Evolutionary conservation across 768 basidiomycete genomes (phyloP).

Genomic region (Boletus rex-veris): DNA sequence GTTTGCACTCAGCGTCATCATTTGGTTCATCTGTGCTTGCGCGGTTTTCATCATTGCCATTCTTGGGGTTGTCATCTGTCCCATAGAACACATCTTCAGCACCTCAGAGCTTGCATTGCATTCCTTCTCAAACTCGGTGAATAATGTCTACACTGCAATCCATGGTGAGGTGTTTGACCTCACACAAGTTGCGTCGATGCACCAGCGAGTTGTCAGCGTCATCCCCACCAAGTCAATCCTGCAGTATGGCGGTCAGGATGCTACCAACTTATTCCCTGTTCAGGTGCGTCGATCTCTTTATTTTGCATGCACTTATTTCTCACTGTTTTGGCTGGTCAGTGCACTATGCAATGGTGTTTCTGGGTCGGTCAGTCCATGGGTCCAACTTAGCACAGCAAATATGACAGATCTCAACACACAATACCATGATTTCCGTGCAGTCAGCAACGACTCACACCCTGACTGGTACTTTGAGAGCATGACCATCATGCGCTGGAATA

Average conservation of each 20-base stretch:
- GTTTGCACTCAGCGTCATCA: constrained; percentile 89
- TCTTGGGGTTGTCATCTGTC: constrained; percentile 86
- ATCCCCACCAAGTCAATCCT: too few species aligned
- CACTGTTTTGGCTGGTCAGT: too few species aligned
- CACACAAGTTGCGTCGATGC: too few species aligned
- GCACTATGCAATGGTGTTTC: constrained; percentile 74
- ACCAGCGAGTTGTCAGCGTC: too few species aligned
- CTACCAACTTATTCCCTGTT: too few species aligned
- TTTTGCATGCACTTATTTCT: too few species aligned
- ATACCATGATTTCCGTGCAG: constrained; percentile 96
- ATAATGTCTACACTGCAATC: constrained; percentile 77
- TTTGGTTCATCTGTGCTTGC: constrained; percentile 87
- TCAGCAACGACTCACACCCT: constrained; percentile 83
- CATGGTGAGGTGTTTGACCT: too few species aligned
- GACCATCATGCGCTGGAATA: constrained; percentile 88
- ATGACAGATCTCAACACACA: constrained; percentile 67
- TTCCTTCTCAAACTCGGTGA: constrained; percentile 56
- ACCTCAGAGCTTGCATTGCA: constrained; percentile 70
- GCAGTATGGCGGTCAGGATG: too few species aligned
- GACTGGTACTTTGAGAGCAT: constrained; percentile 98
- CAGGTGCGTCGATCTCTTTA: too few species aligned
- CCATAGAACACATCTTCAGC: constrained; percentile 89
- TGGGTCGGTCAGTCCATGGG: constrained; percentile 80
- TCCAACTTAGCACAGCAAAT: constrained; percentile 56
- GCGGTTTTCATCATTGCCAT: constrained; percentile 92